phyloP scores from a whole-genome alignment of 208 protist genomes.

The Trypanosoma lewisi region DNA sequence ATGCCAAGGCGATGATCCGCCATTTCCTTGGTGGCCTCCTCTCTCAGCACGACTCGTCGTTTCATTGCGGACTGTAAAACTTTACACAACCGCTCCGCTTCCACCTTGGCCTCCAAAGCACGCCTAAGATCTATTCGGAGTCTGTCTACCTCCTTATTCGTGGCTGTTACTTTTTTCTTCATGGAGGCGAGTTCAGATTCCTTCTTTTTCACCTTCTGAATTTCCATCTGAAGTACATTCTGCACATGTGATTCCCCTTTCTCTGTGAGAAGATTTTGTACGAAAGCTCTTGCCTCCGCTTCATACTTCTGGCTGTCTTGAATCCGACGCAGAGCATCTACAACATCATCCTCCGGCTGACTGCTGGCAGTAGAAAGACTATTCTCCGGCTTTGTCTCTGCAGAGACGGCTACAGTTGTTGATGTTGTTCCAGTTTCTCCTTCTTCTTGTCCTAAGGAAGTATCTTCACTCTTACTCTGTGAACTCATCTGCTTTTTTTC shows the following conservation, averaged over 20 bases:
- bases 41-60: conserved; percentile 41
- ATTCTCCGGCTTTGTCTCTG: not conserved
- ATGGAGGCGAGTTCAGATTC: conserved; percentile 54
- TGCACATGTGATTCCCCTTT: conserved; percentile 63
- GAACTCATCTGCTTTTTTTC: not conserved
- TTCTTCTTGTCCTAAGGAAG: not conserved
- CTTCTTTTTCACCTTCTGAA: conserved; percentile 63
- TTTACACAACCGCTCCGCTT: conserved; percentile 44
- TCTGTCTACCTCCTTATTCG: conserved; percentile 37
- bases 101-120: conserved; percentile 24
- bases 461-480: not conserved
- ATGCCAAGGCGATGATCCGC: conserved; percentile 41
- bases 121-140: conserved; percentile 32
- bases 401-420: not conserved
- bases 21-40: conserved; percentile 56
- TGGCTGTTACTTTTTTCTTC: conserved; percentile 43
- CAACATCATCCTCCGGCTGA: not conserved
- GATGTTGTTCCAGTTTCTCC: not conserved
- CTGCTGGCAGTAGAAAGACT: not conserved
- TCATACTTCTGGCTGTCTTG: conserved; percentile 28
- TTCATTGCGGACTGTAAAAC: conserved; percentile 50
- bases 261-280: conserved; percentile 40
- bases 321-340: conserved; percentile 14
- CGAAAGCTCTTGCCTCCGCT: conserved; percentile 32
- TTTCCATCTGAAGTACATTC: conserved; percentile 63